Percentiles rank a stretch among this genome's conserved stretches.
These are phyloP conservation scores for Macrophomina phaseolina DNA, from an alignment of 2,329 filamentous ascomycete species.

Conservation along the genomic window DNA sequence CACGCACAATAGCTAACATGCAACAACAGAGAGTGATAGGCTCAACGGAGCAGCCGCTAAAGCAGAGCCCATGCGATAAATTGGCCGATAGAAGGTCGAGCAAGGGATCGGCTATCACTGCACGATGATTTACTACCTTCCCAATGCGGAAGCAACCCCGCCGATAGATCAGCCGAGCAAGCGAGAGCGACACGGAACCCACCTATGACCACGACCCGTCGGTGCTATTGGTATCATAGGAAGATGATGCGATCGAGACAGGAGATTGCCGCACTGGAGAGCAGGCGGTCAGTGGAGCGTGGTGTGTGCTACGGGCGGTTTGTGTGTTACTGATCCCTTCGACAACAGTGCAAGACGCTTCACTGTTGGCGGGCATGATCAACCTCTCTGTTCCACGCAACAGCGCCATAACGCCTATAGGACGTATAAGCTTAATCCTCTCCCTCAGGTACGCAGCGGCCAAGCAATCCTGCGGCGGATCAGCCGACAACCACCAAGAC, in stretches of 20 bases:
- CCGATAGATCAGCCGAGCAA: not conserved
- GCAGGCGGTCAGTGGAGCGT: not conserved
- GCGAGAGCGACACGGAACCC: not conserved
- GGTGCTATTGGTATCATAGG: not conserved
- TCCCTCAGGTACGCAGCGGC: not conserved
- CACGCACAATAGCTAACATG: not conserved
- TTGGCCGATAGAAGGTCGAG: not conserved
- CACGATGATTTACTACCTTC: conserved; percentile 16
- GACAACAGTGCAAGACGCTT: not conserved
- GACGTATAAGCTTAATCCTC: conserved; percentile 4
- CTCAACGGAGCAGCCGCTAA: not conserved
- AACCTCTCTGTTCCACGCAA: not conserved
- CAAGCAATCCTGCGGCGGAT: not conserved
- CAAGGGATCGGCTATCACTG: conserved; percentile 4
- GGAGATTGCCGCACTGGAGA: not conserved
- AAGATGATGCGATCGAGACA: not conserved
- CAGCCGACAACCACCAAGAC: conserved; percentile 2
- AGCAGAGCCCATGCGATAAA: not conserved
- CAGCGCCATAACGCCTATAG: not conserved
- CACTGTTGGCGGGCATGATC: not conserved
- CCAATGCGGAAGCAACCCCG: not conserved
- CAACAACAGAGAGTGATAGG: not conserved
- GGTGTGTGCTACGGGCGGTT: not conserved
- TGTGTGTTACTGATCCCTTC: not conserved
- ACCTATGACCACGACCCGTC: too few relatives aligned